phyloP scores from a whole-genome alignment of 2,329 filamentous ascomycete genomes.

The Bipolaris victoriae region DNA sequence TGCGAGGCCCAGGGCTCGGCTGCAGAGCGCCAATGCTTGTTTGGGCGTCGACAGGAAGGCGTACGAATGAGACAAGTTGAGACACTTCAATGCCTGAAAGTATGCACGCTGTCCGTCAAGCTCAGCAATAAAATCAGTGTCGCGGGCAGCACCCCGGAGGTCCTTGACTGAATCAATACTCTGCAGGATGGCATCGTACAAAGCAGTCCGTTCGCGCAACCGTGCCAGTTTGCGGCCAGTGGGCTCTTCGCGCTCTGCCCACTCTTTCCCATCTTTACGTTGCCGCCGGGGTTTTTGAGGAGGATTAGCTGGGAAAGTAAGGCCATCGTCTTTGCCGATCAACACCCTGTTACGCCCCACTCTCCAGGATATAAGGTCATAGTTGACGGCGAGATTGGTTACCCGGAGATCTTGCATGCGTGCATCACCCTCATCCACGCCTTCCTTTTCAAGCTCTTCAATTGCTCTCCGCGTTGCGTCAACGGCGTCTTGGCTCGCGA shows the following conservation, averaged over 20 bases:
- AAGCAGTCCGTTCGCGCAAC: slow-evolving; percentile 82
- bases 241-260: slow-evolving; percentile 65
- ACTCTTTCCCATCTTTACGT: slow-evolving; percentile 57
- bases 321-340: slow-evolving; percentile 81
- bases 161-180: slow-evolving; percentile 90
- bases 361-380: slow-evolving; percentile 91
- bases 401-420: slow-evolving; percentile 93
- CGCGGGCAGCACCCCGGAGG: slow-evolving; percentile 85
- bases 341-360: slow-evolving; percentile 91
- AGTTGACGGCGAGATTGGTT: slow-evolving; percentile 90
- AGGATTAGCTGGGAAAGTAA: slow-evolving; percentile 61
- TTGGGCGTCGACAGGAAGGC: slow-evolving; percentile 72
- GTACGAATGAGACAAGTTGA: slow-evolving; percentile 86
- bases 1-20: slow-evolving; percentile 70
- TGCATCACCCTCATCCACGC: slow-evolving; percentile 79
- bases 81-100: slow-evolving; percentile 86
- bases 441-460: slow-evolving; percentile 84
- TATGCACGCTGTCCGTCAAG: slow-evolving; percentile 80
- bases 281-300: slow-evolving; percentile 60
- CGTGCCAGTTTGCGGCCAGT: slow-evolving; percentile 77
- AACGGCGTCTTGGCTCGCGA: slow-evolving; percentile 88
- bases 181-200: slow-evolving; percentile 90
- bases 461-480: slow-evolving; percentile 93
- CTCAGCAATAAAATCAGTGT: slow-evolving; percentile 75
- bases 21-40: slow-evolving; percentile 85